phyloP scores from a whole-genome alignment of 148 eudicot species.

The Rhododendron kiyosumense region DNA sequence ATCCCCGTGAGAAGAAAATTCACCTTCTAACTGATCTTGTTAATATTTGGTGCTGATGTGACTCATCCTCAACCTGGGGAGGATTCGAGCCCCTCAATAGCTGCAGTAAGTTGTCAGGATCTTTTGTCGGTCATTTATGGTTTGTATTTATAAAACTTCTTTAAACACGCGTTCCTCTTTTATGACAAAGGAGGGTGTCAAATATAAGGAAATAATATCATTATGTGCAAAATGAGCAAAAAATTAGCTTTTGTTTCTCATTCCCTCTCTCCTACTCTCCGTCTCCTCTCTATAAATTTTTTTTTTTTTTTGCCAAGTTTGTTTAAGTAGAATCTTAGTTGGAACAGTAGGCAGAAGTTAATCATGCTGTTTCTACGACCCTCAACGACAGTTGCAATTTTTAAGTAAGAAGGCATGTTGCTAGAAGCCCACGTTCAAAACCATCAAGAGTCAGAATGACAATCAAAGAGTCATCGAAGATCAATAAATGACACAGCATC shows the following conservation, averaged over 20 bases:
- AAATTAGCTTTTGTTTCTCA: neutral
- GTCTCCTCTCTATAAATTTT: neutral
- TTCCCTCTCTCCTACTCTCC: neutral
- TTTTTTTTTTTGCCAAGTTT: neutral
- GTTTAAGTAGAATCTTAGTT: neutral
- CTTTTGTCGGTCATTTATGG: neutral
- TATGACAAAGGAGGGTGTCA: neutral
- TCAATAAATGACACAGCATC: neutral
- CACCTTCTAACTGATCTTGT: too few species aligned
- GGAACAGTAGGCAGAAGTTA: neutral
- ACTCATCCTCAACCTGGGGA: too few species aligned
- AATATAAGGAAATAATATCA: neutral
- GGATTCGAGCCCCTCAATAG: too few species aligned
- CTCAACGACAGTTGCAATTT: neutral
- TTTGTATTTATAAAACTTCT: neutral
- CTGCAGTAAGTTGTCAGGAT: too few species aligned
- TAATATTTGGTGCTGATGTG: too few species aligned
- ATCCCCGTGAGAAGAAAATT: too few species aligned
- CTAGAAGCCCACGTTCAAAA: neutral
- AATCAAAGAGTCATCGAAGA: neutral
- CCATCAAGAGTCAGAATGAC: neutral
- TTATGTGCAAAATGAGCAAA: neutral
- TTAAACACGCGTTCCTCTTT: neutral
- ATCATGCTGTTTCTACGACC: neutral
- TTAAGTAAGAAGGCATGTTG: neutral